phyloP scores from a whole-genome alignment of 306 rosid species.

The Begonia peltatifolia region DNA sequence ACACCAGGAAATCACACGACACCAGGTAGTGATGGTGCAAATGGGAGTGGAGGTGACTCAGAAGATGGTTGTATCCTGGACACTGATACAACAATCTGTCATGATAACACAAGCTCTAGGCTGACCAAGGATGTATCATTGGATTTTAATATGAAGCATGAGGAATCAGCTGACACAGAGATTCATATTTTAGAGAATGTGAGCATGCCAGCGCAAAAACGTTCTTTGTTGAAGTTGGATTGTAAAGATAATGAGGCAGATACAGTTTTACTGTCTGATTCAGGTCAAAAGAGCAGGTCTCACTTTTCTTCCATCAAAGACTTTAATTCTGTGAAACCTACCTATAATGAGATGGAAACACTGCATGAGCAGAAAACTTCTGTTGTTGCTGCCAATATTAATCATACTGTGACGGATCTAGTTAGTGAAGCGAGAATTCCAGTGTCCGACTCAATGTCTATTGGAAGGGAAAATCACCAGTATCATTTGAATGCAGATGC shows the following conservation, averaged over 20 bases:
- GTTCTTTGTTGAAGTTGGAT: conserved; percentile 6
- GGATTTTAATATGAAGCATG: conserved; percentile 20
- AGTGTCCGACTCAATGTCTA: conserved; percentile 15
- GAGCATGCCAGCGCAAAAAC: conserved; percentile 5
- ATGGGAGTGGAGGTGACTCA: conserved; percentile 65
- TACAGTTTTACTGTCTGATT: conserved; percentile 21
- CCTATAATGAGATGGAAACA: conserved; percentile 17
- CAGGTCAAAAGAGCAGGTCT: conserved; percentile 19
- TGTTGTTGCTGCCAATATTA: conserved; percentile 9
- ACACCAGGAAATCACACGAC: conserved; percentile 35
- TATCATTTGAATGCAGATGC: conserved; percentile 16
- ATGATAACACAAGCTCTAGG: conserved; percentile 42
- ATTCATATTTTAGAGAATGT: conserved; percentile 22
- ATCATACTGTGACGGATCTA: conserved; percentile 20
- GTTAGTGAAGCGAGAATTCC: conserved; percentile 17
- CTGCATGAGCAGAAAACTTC: conserved; percentile 14
- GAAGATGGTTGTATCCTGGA: conserved; percentile 61
- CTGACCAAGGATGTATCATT: conserved; percentile 34
- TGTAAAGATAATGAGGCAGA: conserved; percentile 14
- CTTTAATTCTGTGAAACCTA: conserved; percentile 13
- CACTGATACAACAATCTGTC: conserved; percentile 31
- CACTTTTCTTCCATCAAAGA: conserved; percentile 18
- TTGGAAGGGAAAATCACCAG: conserved; percentile 18
- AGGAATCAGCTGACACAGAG: conserved; percentile 33
- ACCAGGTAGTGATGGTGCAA: conserved; percentile 33